Evolutionary conservation across 1,139 yeast genomes (phyloP).

Genomic region (Kurtzmaniella natalensis): DNA sequence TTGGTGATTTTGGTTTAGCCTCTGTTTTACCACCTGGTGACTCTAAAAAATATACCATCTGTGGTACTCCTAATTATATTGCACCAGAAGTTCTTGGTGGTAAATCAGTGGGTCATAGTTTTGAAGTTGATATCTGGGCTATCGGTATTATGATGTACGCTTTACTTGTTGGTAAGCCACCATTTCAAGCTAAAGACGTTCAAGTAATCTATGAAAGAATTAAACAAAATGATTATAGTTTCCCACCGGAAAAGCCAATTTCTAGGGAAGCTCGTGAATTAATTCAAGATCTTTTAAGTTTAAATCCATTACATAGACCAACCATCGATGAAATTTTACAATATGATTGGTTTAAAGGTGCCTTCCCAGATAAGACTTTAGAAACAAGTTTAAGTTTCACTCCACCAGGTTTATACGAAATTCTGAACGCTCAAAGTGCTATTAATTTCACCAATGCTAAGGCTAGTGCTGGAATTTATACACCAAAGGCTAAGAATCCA

Average conservation of each 20-base stretch:
- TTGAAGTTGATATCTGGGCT: slow-evolving; percentile 96
- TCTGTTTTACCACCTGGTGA: slow-evolving; percentile 69
- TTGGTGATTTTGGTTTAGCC: slow-evolving; percentile 96
- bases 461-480: slow-evolving; percentile 59
- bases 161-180: slow-evolving; percentile 87
- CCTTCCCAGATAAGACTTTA: slow-evolving; percentile 74
- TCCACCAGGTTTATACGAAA: slow-evolving; percentile 53
- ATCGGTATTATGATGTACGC: slow-evolving; percentile 95
- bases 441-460: slow-evolving; percentile 67
- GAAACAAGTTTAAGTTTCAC: slow-evolving; percentile 54
- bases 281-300: slow-evolving; percentile 66
- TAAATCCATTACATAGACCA: slow-evolving; percentile 82
- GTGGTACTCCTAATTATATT: slow-evolving; percentile 97
- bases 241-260: slow-evolving; percentile 71
- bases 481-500: slow-evolving; percentile 54
- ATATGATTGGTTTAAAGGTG: slow-evolving; percentile 81
- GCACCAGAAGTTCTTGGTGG: slow-evolving; percentile 97
- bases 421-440: slow-evolving; percentile 59
- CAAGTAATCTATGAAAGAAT: slow-evolving; percentile 90
- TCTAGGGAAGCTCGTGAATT: slow-evolving; percentile 69
- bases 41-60: slow-evolving; percentile 84
- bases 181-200: slow-evolving; percentile 95
- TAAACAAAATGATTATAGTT: slow-evolving; percentile 73
- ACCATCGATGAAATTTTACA: slow-evolving; percentile 71
- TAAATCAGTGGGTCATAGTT: slow-evolving; percentile 82